A percentile compares a stretch with the other conserved stretches of the same genome.
These are phyloP conservation scores for Lindgomyces ingoldianus DNA, from an alignment of 495 filamentous ascomycete genomes.

Conservation along the genomic window DNA sequence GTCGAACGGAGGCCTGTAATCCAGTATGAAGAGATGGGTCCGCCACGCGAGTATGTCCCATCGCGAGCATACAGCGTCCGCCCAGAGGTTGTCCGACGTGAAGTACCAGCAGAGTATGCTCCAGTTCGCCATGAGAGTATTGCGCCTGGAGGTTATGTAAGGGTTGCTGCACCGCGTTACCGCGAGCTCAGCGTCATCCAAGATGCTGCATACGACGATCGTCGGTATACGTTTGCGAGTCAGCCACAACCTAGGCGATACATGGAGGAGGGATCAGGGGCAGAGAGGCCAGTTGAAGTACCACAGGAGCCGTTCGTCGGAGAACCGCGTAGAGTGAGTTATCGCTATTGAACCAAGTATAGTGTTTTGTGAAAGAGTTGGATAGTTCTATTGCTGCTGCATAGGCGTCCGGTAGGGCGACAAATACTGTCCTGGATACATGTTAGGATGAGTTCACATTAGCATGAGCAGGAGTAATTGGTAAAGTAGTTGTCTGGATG, in stretches of 20 bases:
- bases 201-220: constrained; percentile 29
- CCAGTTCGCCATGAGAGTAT: constrained; percentile 35
- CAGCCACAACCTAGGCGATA: constrained; percentile 26
- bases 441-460: too few species aligned
- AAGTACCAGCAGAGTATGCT: constrained; percentile 27
- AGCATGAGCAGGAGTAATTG: too few species aligned
- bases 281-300: constrained; percentile 25
- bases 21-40: constrained; percentile 36
- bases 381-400: neutral
- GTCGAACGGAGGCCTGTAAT: constrained; percentile 33
- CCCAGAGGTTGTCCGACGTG: constrained; percentile 35
- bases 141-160: constrained; percentile 23
- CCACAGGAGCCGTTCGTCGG: constrained; percentile 20
- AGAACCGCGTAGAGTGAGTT: constrained; percentile 30
- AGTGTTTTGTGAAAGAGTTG: neutral
- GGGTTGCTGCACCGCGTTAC: constrained; percentile 31
- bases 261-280: constrained; percentile 25
- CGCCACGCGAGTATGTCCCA: constrained; percentile 32
- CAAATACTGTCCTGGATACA: too few species aligned
- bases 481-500: neutral
- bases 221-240: constrained; percentile 22
- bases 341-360: constrained; percentile 33
- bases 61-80: constrained; percentile 39
- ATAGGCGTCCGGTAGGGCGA: neutral
- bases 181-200: constrained; percentile 34